Evolutionary conservation across 495 filamentous ascomycete species (phyloP).

Genomic region (Mycothermus thermophilus): DNA sequence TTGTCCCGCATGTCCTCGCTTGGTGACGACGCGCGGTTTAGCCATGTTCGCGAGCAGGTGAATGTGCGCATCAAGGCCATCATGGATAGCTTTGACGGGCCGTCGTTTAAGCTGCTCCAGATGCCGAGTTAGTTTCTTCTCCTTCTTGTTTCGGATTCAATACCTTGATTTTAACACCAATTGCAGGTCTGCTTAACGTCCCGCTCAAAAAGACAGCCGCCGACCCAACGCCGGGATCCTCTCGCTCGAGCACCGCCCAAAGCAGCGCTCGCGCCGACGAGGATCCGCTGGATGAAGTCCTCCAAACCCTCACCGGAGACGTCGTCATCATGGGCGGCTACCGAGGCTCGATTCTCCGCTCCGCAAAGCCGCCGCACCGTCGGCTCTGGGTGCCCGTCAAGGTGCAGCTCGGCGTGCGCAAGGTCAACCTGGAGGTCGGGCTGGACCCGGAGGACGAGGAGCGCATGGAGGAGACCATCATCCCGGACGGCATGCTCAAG

Average conservation of each 20-base stretch:
- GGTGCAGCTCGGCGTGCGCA: slow-evolving; percentile 80
- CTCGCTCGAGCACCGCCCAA: slow-evolving; percentile 3
- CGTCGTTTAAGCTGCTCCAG: slow-evolving; percentile 54
- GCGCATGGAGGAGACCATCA: slow-evolving; percentile 64
- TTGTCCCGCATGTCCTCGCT: slow-evolving; percentile 68
- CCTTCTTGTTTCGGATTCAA: too few relatives aligned
- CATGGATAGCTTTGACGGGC: slow-evolving; percentile 66
- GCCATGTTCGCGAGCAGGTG: slow-evolving; percentile 60
- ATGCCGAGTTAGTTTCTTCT: slow-evolving; percentile 43
- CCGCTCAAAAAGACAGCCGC: slow-evolving; percentile 23
- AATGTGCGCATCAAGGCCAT: slow-evolving; percentile 88
- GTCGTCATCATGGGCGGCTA: slow-evolving; percentile 86
- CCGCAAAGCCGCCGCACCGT: slow-evolving; percentile 65
- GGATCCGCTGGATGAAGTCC: slow-evolving; percentile 44
- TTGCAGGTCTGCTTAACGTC: slow-evolving; percentile 23
- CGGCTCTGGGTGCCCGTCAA: slow-evolving; percentile 92
- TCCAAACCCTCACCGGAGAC: slow-evolving; percentile 65
- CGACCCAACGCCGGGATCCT: slow-evolving; percentile 4
- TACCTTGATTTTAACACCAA: too few relatives aligned
- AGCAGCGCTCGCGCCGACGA: slow-evolving; percentile 11
- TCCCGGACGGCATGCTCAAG: slow-evolving; percentile 72
- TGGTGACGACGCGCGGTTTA: slow-evolving; percentile 75
- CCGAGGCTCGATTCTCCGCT: slow-evolving; percentile 74
- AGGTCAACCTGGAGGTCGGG: slow-evolving; percentile 83
- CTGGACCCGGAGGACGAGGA: slow-evolving; percentile 76